Percentiles rank a stretch among this genome's conserved stretches.
phyloP scores from a whole-genome alignment of 73 alveolate genomes.

The Blepharisma japonicum region DNA sequence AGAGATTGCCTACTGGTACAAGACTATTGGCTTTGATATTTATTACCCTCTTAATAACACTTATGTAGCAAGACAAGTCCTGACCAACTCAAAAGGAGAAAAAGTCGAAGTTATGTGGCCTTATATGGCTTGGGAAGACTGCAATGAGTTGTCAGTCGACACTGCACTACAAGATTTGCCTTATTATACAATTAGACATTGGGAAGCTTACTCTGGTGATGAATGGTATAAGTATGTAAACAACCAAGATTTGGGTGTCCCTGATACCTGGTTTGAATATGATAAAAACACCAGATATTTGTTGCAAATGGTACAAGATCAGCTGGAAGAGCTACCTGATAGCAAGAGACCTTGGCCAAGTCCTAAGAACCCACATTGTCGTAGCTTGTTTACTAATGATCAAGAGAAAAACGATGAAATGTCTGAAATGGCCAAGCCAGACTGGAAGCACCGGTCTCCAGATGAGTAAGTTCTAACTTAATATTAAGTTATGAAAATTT shows the following conservation, averaged over 20 bases:
- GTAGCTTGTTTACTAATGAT: conserved; percentile 31
- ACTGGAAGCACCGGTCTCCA: too few relatives aligned
- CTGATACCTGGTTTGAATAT: conserved; percentile 89
- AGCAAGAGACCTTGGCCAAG: conserved; percentile 80
- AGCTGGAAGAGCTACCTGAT: conserved; percentile 76
- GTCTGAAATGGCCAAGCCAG: too few relatives aligned
- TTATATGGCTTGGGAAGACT: conserved; percentile 73
- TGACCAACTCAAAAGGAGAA: conserved; percentile 90
- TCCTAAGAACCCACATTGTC: conserved; percentile 71
- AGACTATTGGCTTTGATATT: conserved; percentile 78
- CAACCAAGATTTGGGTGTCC: conserved; percentile 85
- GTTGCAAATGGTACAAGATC: conserved; percentile 57
- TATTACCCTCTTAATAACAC: conserved; percentile 77
- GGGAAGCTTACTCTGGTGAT: conserved; percentile 91
- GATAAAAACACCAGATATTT: conserved; percentile 52
- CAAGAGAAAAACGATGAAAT: too few relatives aligned
- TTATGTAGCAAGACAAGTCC: conserved; percentile 82
- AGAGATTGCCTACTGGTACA: conserved; percentile 76
- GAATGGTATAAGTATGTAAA: conserved; percentile 55
- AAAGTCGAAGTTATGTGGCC: conserved; percentile 90
- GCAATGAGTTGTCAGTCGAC: conserved; percentile 41
- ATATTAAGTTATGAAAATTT: too few relatives aligned
- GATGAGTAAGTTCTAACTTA: too few relatives aligned
- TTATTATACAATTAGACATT: conserved; percentile 48
- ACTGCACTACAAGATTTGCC: conserved; percentile 30